phyloP scores from a whole-genome alignment of 441 rosid genomes.

The Arabidopsis hybrid region DNA sequence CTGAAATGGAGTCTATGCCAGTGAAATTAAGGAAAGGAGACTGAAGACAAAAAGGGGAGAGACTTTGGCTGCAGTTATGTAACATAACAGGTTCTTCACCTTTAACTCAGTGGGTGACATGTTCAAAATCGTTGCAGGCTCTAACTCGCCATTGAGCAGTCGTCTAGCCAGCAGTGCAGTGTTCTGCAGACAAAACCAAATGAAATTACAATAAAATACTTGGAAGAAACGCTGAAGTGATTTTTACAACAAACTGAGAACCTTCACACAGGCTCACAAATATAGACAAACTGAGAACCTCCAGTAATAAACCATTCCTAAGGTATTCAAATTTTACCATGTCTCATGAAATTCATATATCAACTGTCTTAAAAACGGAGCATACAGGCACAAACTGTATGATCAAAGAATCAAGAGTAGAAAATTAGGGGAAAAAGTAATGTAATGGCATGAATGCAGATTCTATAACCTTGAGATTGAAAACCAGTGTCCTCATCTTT shows the following conservation, averaged over 20 bases:
- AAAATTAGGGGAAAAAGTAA: conserved; percentile 2
- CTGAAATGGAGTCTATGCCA: conserved; percentile 1
- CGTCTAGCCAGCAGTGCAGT: conserved; percentile 71
- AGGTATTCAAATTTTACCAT: conserved; percentile 14
- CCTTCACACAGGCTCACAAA: conserved; percentile 18
- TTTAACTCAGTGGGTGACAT: conserved; percentile 94
- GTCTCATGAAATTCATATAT: conserved; percentile 1
- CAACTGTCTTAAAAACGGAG: conserved; percentile 4
- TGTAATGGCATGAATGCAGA: conserved; percentile 27
- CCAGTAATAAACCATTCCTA: conserved; percentile 6
- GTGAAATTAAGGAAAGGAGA: background rate
- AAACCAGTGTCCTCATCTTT: conserved; percentile 79
- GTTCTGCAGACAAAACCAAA: conserved; percentile 53
- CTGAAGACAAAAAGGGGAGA: background rate
- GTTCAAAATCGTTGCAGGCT: conserved; percentile 76
- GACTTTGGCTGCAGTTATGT: conserved; percentile 14
- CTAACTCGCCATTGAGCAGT: conserved; percentile 80
- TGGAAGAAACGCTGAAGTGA: background rate
- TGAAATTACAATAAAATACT: background rate
- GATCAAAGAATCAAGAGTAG: background rate
- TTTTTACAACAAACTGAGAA: background rate
- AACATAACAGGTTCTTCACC: conserved; percentile 48
- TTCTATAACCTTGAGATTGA: conserved; percentile 81
- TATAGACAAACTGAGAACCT: conserved; percentile 11
- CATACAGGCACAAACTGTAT: conserved; percentile 7